These are phyloP conservation scores for Rhizopus arrhizus DNA, from an alignment of 371 early-diverging fungal species.

Conservation along the genomic window DNA sequence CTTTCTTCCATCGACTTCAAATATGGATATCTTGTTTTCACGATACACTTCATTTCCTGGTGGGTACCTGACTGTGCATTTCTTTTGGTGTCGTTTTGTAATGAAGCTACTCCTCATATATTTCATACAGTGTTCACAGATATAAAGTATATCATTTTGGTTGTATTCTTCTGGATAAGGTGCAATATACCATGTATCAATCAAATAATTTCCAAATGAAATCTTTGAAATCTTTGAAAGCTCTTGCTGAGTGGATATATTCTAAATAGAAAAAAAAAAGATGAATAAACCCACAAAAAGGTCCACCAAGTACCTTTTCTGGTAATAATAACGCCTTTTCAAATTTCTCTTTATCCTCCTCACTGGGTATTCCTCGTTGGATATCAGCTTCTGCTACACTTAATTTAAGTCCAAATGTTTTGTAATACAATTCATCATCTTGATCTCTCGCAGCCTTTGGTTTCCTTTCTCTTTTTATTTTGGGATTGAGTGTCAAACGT, in stretches of 20 bases:
- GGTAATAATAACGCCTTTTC: conserved; percentile 44
- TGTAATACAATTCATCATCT: conserved; percentile 28
- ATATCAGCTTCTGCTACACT: conserved; percentile 59
- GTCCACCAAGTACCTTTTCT: conserved; percentile 27
- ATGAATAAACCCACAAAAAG: no score
- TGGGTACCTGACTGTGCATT: conserved; percentile 88
- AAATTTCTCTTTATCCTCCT: conserved; percentile 53
- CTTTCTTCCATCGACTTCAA: conserved; percentile 95
- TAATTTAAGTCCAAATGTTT: conserved; percentile 61
- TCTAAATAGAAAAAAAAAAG: no score
- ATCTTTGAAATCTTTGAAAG: conserved; percentile 26
- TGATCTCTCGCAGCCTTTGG: conserved; percentile 2
- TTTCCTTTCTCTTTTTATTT: conserved; percentile 7
- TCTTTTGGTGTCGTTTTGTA: conserved; percentile 73
- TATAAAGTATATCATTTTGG: conserved; percentile 66
- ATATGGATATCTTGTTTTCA: conserved; percentile 82
- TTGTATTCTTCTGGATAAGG: conserved; percentile 98
- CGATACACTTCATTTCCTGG: conserved; percentile 99
- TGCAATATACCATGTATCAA: conserved; percentile 97
- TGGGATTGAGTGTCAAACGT: conserved; percentile 16
- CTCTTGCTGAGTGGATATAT: background rate
- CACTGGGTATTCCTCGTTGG: conserved; percentile 52
- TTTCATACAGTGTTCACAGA: conserved; percentile 98
- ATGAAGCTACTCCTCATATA: conserved; percentile 84
- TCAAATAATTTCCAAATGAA: conserved; percentile 74